Conservation (phyloP, 345 rosid species). For the Arabidopsis thaliana region TAIR10.1 NC_003075.7:18526501-18527000, state of each 20-base stretch:
- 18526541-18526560: no score
- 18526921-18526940: slow-evolving; percentile 49
- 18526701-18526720: slow-evolving; percentile 50
- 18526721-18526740: slow-evolving; percentile 45
- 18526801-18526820: slow-evolving; percentile 46
- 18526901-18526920: slow-evolving; percentile 50
- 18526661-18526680: slow-evolving; percentile 53
- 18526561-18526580: no score
- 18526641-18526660: slow-evolving; percentile 44
- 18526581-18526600: background rate
- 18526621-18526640: background rate
- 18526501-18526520: no score
- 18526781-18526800: slow-evolving; percentile 52
- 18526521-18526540: background rate
- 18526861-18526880: slow-evolving; percentile 51
- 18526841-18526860: slow-evolving; percentile 52
- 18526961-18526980: slow-evolving; percentile 52
- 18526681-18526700: slow-evolving; percentile 52
- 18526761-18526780: slow-evolving; percentile 49
- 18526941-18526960: slow-evolving; percentile 43
- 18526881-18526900: slow-evolving; percentile 47
- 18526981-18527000: slow-evolving; percentile 48
- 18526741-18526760: slow-evolving; percentile 48
- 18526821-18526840: slow-evolving; percentile 48
- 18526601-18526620: background rate